phyloP scores from a whole-genome alignment of 208 protist species.

The Leishmania braziliensis region DNA sequence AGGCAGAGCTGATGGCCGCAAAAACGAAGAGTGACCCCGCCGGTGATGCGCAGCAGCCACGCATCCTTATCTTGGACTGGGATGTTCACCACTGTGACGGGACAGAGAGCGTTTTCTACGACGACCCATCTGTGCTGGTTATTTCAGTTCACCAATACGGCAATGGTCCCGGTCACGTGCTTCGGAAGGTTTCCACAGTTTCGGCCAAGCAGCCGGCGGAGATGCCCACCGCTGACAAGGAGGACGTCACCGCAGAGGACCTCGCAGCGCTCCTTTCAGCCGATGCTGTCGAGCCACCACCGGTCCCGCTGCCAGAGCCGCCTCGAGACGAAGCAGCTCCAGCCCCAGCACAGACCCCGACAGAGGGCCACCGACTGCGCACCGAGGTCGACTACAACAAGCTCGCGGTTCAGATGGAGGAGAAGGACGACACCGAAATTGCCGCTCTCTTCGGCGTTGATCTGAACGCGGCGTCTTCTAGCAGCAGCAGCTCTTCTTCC shows the following conservation, averaged over 20 bases:
- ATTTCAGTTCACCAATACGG: slow-evolving; percentile 94
- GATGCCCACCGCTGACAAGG: slow-evolving; percentile 28
- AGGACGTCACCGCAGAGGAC: slow-evolving; percentile 16
- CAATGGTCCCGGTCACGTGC: slow-evolving; percentile 60
- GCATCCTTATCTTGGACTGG: slow-evolving; percentile 94
- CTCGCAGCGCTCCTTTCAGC: not conserved
- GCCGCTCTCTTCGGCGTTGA: slow-evolving; percentile 56
- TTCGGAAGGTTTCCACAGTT: slow-evolving; percentile 47
- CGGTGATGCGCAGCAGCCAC: slow-evolving; percentile 20
- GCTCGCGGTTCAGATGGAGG: slow-evolving; percentile 55
- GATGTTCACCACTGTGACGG: slow-evolving; percentile 96
- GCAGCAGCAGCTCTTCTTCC: slow-evolving; percentile 1
- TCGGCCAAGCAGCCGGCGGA: slow-evolving; percentile 1
- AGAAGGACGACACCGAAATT: slow-evolving; percentile 46
- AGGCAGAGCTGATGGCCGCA: slow-evolving; percentile 43
- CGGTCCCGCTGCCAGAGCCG: not conserved
- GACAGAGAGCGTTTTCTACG: slow-evolving; percentile 93
- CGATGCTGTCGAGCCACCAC: not conserved
- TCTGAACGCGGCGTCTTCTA: slow-evolving; percentile 21
- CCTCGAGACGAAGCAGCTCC: not conserved
- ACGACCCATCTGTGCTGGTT: slow-evolving; percentile 91
- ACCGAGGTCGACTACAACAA: slow-evolving; percentile 67
- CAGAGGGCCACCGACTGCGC: slow-evolving; percentile 21
- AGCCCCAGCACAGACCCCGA: not conserved
- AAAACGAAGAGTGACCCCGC: not conserved